Percentiles rank a stretch among this genome's conserved stretches.
Evolutionary conservation across 2,329 filamentous ascomycete genomes (phyloP).

Genomic region (Biscogniauxia mediterranea): DNA sequence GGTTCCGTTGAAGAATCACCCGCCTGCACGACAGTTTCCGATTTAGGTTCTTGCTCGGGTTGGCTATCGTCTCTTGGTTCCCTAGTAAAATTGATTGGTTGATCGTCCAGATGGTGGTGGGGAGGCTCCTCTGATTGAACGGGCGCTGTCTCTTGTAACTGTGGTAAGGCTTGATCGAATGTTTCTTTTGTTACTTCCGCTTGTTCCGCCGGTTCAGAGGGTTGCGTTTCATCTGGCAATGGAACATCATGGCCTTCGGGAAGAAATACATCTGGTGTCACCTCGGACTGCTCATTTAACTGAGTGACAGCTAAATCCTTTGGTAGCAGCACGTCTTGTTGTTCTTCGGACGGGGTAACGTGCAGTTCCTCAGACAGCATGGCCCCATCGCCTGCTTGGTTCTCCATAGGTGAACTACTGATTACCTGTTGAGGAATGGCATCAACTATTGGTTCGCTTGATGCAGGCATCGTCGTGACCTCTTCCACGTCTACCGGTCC

Average conservation of each 20-base stretch:
- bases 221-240: neutral
- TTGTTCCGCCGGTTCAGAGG: neutral
- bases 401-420: constrained; percentile 4
- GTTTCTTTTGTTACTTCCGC: neutral
- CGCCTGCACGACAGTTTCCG: neutral
- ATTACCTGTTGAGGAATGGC: constrained; percentile 5
- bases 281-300: constrained; percentile 4
- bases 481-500: constrained; percentile 7
- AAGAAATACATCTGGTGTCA: neutral
- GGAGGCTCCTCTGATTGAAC: neutral
- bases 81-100: neutral
- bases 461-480: constrained; percentile 1
- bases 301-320: neutral
- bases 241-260: neutral
- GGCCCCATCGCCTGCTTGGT: constrained; percentile 2
- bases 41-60: neutral
- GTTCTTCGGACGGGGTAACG: constrained; percentile 4
- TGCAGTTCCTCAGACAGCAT: constrained; percentile 5
- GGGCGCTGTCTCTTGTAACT: neutral
- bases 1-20: neutral
- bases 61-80: neutral
- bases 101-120: neutral
- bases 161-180: neutral
- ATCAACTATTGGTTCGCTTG: constrained; percentile 3
- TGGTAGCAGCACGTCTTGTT: neutral